Evolutionary conservation across 2,329 filamentous ascomycete species (phyloP), one percentile per base, ranked within the genome.

Genomic region (Apiospora phragmitis): DNA sequence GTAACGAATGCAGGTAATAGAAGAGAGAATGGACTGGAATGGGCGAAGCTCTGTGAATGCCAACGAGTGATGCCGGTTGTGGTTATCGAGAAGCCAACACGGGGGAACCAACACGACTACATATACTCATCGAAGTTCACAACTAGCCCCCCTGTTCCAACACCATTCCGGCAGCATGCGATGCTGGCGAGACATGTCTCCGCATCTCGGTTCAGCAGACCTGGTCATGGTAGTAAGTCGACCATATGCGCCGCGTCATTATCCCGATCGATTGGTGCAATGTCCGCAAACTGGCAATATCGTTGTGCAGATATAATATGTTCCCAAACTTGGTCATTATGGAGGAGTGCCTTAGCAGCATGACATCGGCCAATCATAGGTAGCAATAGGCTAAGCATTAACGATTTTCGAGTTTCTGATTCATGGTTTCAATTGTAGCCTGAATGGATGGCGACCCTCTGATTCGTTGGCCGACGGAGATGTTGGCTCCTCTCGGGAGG

Each of bases 31-130:
- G 55, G 55, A 62, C 55, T 62, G 55, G 55, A 62, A 38, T 62
- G 55, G 55, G 55, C 32, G 32, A 38, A 62, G 55, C 18, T 62
- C 32, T 62, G 32, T 62, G 32, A 62, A 62, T 62, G 55, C 18
- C 55, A 62, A 62, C 29, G 55, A 62, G 32, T 62, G 55, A 62
- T 62, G 55, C 55, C 32, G 55, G 55, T 62, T 62, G 32, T 35
- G 55, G 55, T 55, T 62, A 38, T 62, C 18, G 7, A 62, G 12
- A 62, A n/a, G 9, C 24, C 32, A 62, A 62, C 55, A 38, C 32
- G 18, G 55, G 55, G 55, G 55, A 38, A 38, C 32, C 55, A 62
- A 62, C 55, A 4, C 32, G 55, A 62, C 55, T 62, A 62, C 55
- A 62, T 62, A 62, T 62, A 62, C 32, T 62, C 55, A 4, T 35